A percentile compares a stretch with the other conserved stretches of the same genome.
These are phyloP conservation scores for Prunus fruticosa DNA, from an alignment of 306 rosid species.

Conservation along the genomic window DNA sequence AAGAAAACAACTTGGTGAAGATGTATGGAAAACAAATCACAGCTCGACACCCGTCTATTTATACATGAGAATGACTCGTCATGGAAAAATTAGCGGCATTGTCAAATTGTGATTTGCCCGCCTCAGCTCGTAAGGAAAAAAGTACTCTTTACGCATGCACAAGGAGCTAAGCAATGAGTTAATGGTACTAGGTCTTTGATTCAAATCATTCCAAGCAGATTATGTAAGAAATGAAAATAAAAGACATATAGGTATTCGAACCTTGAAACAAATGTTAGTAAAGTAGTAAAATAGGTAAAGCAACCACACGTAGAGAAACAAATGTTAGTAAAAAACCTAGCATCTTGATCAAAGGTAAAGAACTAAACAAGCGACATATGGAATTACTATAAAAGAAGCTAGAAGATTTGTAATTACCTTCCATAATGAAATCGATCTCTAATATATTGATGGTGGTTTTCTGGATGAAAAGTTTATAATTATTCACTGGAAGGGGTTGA, in stretches of 20 bases:
- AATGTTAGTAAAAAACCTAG: background rate
- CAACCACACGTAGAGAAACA: background rate
- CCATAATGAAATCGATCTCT: background rate
- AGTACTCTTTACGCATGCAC: background rate
- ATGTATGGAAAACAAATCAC: too few relatives aligned
- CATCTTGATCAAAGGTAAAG: background rate
- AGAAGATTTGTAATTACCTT: background rate
- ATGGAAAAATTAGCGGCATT: background rate
- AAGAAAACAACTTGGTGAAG: background rate
- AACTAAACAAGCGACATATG: background rate
- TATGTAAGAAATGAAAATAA: too few relatives aligned
- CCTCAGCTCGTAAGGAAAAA: background rate
- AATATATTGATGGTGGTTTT: background rate
- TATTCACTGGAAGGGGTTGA: background rate
- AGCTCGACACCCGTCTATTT: too few relatives aligned
- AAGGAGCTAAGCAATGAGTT: too few relatives aligned
- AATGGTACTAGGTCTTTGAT: too few relatives aligned
- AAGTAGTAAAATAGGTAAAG: background rate
- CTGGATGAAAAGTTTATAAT: background rate
- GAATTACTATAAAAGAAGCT: background rate
- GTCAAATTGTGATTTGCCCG: background rate
- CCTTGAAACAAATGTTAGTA: background rate
- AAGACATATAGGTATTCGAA: too few relatives aligned
- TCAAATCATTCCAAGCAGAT: too few relatives aligned
- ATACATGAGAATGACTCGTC: too few relatives aligned